These are phyloP conservation scores for Apodospora peruviana DNA, from an alignment of 495 filamentous ascomycete species.

Conservation along the genomic window DNA sequence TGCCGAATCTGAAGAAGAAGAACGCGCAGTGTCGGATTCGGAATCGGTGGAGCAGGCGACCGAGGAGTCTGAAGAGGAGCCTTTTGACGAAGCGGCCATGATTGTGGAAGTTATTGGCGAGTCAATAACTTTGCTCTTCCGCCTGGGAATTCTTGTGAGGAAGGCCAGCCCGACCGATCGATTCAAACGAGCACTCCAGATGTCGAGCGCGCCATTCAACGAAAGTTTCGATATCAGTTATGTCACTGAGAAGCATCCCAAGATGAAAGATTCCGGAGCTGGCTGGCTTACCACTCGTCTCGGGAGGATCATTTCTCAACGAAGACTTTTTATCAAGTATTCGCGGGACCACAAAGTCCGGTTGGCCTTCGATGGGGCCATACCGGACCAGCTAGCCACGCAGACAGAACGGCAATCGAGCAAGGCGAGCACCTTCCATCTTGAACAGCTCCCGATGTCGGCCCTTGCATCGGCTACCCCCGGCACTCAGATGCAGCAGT, in stretches of 20 bases:
- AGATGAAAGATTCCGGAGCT: neutral
- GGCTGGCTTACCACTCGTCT: conserved; percentile 14
- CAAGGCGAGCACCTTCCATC: conserved; percentile 9
- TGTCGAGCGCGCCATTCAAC: neutral
- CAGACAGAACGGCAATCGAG: conserved; percentile 4
- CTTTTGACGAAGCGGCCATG: neutral
- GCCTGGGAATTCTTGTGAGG: neutral
- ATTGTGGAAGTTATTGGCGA: neutral
- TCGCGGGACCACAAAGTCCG: conserved; percentile 20
- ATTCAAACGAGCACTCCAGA: neutral
- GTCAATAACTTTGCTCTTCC: neutral
- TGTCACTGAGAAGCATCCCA: conserved; percentile 3
- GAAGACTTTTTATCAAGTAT: conserved; percentile 28
- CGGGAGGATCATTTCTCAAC: conserved; percentile 25
- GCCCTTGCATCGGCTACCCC: neutral
- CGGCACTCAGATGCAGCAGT: neutral
- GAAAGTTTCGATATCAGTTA: conserved; percentile 3
- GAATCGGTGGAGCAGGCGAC: neutral
- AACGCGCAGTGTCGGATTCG: too few species aligned
- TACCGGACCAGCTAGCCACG: neutral
- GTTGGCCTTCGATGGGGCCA: neutral
- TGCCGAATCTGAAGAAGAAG: too few species aligned
- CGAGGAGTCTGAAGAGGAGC: neutral
- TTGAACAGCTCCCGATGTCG: neutral
- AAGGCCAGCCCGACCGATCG: neutral